Base-by-base conservation (phyloP, 1,284 basidiomycete genomes). In the Farysia itapuensis region DNA sequence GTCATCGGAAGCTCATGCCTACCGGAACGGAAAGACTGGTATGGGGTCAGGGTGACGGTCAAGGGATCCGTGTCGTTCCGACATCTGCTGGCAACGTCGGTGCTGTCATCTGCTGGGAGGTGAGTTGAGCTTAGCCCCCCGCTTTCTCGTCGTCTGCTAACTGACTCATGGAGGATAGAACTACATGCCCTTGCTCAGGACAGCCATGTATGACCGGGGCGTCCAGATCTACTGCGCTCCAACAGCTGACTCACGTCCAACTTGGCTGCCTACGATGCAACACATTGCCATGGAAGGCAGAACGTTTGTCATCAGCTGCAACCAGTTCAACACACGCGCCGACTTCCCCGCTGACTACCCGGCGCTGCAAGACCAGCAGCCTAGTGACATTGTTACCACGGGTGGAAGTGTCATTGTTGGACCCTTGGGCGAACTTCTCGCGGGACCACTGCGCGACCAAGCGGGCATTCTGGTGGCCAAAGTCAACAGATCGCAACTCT, bases 271-370 rank as follows among this genome's bases (percentile, higher is more conserved):
- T 43, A 82, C 83, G 1, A 87, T 88, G 85, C 77, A 80, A 39
- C 86, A 87, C 68, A 86, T 89, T 39, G 86, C 86, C 1, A 78
- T 85, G 39, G 87, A 89, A 75, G 87, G 86, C 2, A 81, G 87
- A 19, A 87, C 85, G 77, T 88, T 86, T 72, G 87, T 88, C 30
- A 77, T 87, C 20, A 81, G 83, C 14, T 83, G 82, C 14, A 86
- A 82, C 69, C 86, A 86, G 67, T 70, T 64, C 52, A 67, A 52
- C 46, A 42, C 36, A 6, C 43, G 47, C 6, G 29, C 46, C 23
- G 82, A 86, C 70, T 86, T 82, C 59, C 85, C 85, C 0, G 64
- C 74, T 3, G 82, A 81, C 48, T 84, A 86, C 58, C 77, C 84
- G 19, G 50, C 41, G 14, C 46, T 46, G 28, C 40, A 51, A 38